Evolutionary conservation across 768 basidiomycete genomes (phyloP), one percentile per base, ranked within the genome.

Genomic region (Termitomyces sp.): DNA sequence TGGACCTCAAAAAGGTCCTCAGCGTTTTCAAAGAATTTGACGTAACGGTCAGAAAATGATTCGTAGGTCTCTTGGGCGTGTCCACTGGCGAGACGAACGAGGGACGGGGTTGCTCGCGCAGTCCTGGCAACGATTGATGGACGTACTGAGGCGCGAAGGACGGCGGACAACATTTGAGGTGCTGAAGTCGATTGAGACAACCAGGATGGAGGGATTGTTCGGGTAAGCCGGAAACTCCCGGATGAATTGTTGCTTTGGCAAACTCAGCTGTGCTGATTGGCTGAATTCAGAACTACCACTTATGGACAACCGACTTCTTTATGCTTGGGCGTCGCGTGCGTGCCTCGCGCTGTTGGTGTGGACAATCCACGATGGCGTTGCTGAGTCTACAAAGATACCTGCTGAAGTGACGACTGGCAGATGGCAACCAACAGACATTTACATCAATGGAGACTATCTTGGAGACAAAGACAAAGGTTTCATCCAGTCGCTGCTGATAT

Each of bases 1-100:
- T 99, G 96, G 62, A 99, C 90, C 79, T 99, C 97, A 70, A 99
- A 99, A 57, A 98, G 83, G 76, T 99, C 97, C 69, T 94, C 86
- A 49, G 93, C 94, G 56, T 84, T 81, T 69, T 90, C 76, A 83
- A 99, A 99, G 76, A 99, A 99, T 63, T 79, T 79, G 68, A 94
- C 87, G 76, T 98, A 98, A 69, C 96, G 92, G 60, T 87, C 83
- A 67, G 91, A 92, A 80, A 98, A 98, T 46, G 89, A 83, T 71
- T 97, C 95, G 74, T 93, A 98, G 18, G 90, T 82, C 77, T 98
- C 95, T 72, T 93, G 87, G 61, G 86, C 84, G 74, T 93, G 92
- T 41, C 80, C 83, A 68, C 70, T 72, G 61, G 79, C 70, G 18
- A 67, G 61, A 66, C 86, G 83, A 61, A 76, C 67, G 65, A 83